Conservation (phyloP, 148 eudicot species). For the Rhododendron griersonianum region DNA sequence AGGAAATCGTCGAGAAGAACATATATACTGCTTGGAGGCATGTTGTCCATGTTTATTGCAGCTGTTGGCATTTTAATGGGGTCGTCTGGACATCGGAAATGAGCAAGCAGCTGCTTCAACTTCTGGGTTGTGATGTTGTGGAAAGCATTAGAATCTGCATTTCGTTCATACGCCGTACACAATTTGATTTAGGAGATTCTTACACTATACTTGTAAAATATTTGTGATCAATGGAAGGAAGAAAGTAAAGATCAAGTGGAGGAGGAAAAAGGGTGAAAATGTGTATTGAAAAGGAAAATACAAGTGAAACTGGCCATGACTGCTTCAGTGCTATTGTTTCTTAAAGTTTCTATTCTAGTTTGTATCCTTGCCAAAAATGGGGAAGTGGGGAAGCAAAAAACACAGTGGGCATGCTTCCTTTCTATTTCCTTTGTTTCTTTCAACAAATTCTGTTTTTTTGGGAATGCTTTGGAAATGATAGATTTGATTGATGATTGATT, state of each 20-base stretch:
- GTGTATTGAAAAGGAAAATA: neutral
- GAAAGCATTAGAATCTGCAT: neutral
- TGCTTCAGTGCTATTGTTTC: neutral
- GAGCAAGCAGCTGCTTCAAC: neutral
- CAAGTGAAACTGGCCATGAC: neutral
- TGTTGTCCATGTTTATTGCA: slow-evolving; percentile 67
- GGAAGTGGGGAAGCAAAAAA: neutral
- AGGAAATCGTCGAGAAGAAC: slow-evolving; percentile 58
- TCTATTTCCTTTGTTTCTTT: neutral
- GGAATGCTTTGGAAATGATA: neutral
- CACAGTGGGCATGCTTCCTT: neutral
- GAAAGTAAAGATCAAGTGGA: neutral
- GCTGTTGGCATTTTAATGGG: slow-evolving; percentile 73
- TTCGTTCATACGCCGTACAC: neutral
- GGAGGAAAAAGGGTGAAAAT: neutral
- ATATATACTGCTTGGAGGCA: slow-evolving; percentile 43
- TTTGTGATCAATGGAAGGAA: neutral
- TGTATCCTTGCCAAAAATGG: neutral
- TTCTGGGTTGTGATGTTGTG: neutral
- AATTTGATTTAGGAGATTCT: neutral
- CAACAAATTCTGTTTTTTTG: too few relatives aligned
- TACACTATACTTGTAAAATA: neutral
- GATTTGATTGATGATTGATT: neutral
- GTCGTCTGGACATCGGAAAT: slow-evolving; percentile 64
- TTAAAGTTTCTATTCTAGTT: neutral